phyloP scores from a whole-genome alignment of 192 early-diverging fungal genomes.

The Spinellus fusiger region DNA sequence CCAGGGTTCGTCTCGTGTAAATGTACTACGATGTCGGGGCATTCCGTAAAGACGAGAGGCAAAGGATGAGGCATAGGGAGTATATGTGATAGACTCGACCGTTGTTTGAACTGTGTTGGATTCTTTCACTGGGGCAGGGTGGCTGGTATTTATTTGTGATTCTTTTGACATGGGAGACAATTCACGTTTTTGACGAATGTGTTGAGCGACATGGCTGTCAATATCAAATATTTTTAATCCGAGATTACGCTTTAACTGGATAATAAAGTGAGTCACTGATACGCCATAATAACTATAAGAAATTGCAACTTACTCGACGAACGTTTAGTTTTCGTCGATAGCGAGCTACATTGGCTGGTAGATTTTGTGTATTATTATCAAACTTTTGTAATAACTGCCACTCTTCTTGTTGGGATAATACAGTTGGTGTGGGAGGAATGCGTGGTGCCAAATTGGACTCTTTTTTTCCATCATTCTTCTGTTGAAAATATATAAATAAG shows the following conservation, averaged over 20 bases:
- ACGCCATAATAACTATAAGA: not conserved
- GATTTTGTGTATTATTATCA: constrained; percentile 30
- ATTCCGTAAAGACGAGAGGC: constrained; percentile 64
- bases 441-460: not conserved
- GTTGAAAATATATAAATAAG: not conserved
- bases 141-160: constrained; percentile 4
- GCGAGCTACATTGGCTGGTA: constrained; percentile 39
- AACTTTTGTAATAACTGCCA: constrained; percentile 48
- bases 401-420: constrained; percentile 42
- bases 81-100: constrained; percentile 41
- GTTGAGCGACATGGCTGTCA: constrained; percentile 43
- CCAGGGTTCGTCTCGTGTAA: constrained; percentile 49
- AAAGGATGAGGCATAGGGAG: constrained; percentile 69
- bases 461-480: not conserved
- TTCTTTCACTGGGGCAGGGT: constrained; percentile 15
- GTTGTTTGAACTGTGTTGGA: constrained; percentile 26
- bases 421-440: constrained; percentile 1
- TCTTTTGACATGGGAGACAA: not conserved
- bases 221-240: constrained; percentile 64
- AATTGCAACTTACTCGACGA: constrained; percentile 21
- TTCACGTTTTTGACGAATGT: constrained; percentile 20
- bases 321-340: constrained; percentile 53
- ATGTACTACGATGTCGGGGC: constrained; percentile 44
- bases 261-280: constrained; percentile 27
- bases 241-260: constrained; percentile 55